Evolutionary conservation across 108 stramenopile species (phyloP), one percentile per base, ranked within the genome.

Genomic region (Cyclotella cryptica): DNA sequence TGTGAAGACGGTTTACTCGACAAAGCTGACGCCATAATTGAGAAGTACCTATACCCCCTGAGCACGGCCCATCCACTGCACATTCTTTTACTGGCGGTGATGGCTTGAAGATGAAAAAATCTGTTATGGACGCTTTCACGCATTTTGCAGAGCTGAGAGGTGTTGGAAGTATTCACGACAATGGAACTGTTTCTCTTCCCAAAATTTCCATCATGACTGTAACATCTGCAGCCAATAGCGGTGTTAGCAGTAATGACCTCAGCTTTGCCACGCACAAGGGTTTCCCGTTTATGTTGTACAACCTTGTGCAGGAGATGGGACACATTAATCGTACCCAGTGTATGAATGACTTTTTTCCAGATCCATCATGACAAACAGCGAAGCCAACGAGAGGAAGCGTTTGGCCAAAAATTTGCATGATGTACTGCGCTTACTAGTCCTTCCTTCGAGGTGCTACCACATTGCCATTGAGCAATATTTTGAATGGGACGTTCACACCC

Each of bases 221-320:
- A 13, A 65, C 64, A 11, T 43, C 64, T 24, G 40, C 64, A 17
- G 21, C 21, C 43, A 42, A 65, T 19, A 11, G 18, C 21, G 64
- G 64, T 45, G 21, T 65, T 45, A 65, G 64, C 44, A 65, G 64
- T 19, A 65, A 65, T 19, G n/a, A 45, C 43, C 43, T 44, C n/a
- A 65, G 10, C 19, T 10, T 19, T 28, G 64, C 27, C 13, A 42
- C 7, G 14, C 64, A 65, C 64, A 42, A 65, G 22, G 64, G 43
- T 6, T 65, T 65, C 6, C 64, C 64, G 4, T 28, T 21, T 42
- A 44, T 5, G 4, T 19, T 65, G 18, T 65, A 65, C 19, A 42
- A 65, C 43, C 21, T 65, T 44, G 64, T 65, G 6, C 64, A 65
- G 24, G 64, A 65, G 21, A 65, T 65, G 64, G 64, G 64, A 28